These are phyloP conservation scores for Leishmania guyanensis DNA, from an alignment of 208 protist genomes.

Conservation along the genomic window DNA sequence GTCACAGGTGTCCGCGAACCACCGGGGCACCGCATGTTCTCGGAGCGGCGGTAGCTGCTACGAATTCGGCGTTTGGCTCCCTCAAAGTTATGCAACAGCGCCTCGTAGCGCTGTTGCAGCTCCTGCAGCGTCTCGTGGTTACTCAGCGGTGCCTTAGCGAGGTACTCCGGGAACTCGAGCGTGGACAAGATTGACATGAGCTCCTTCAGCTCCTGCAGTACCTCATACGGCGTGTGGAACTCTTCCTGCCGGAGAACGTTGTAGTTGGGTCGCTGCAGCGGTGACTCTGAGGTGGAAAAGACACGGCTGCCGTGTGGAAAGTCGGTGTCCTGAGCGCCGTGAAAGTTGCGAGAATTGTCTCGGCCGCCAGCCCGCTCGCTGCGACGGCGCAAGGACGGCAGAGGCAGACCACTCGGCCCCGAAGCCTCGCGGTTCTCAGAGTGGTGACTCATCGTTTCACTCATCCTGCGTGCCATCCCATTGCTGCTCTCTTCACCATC, in stretches of 20 bases:
- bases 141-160: conserved; percentile 38
- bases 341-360: conserved; percentile 3
- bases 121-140: conserved; percentile 61
- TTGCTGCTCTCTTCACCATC: not conserved
- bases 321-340: conserved; percentile 11
- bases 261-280: conserved; percentile 27
- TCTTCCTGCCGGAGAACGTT: conserved; percentile 31
- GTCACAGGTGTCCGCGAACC: too few relatives aligned
- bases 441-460: not conserved
- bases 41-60: not conserved
- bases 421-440: not conserved
- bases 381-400: not conserved
- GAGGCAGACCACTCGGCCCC: not conserved
- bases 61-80: conserved; percentile 41
- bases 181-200: conserved; percentile 35
- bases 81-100: conserved; percentile 44
- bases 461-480: not conserved
- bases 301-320: conserved; percentile 15
- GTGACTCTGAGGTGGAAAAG: not conserved
- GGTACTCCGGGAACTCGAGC: conserved; percentile 19
- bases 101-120: conserved; percentile 45
- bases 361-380: not conserved
- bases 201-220: conserved; percentile 46
- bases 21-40: not conserved
- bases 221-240: conserved; percentile 49